These are phyloP conservation scores for Rhodosporidiobolus odoratus DNA, from an alignment of 768 basidiomycete species.

Conservation along the genomic window DNA sequence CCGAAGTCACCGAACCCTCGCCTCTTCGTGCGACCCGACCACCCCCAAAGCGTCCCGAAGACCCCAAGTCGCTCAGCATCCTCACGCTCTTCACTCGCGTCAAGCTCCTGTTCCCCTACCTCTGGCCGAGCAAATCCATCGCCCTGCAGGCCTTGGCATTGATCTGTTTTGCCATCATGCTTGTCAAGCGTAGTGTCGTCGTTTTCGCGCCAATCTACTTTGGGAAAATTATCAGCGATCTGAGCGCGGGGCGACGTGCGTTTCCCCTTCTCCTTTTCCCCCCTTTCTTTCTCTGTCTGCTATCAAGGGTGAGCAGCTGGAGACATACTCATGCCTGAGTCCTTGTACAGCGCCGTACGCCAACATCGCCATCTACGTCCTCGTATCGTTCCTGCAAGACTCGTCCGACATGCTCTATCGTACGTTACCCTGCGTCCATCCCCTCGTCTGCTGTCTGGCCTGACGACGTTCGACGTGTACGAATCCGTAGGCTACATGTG, in stretches of 20 bases:
- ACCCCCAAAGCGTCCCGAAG: conserved; percentile 49
- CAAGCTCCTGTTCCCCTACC: conserved; percentile 64
- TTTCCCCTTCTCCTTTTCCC: background rate
- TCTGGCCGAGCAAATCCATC: conserved; percentile 70
- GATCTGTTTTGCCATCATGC: conserved; percentile 64
- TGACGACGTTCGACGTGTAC: background rate
- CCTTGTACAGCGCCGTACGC: conserved; percentile 20
- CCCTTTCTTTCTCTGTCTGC: no score
- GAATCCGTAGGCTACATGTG: conserved; percentile 57
- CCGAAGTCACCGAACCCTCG: background rate
- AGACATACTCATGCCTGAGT: background rate
- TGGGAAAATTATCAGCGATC: conserved; percentile 37
- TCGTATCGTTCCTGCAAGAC: conserved; percentile 27
- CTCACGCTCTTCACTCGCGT: conserved; percentile 60
- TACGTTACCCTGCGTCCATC: background rate
- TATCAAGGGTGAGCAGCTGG: no score
- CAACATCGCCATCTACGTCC: conserved; percentile 25
- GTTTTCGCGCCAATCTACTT: conserved; percentile 36
- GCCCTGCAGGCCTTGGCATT: conserved; percentile 65
- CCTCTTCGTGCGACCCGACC: conserved; percentile 33
- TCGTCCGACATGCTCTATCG: conserved; percentile 35
- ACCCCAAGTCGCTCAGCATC: conserved; percentile 52
- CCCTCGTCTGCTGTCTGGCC: background rate
- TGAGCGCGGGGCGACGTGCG: conserved; percentile 36
- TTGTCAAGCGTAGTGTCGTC: conserved; percentile 63